Base-by-base conservation (phyloP, 176 grass and related monocot genomes). In the Puya raimondii region DNA sequence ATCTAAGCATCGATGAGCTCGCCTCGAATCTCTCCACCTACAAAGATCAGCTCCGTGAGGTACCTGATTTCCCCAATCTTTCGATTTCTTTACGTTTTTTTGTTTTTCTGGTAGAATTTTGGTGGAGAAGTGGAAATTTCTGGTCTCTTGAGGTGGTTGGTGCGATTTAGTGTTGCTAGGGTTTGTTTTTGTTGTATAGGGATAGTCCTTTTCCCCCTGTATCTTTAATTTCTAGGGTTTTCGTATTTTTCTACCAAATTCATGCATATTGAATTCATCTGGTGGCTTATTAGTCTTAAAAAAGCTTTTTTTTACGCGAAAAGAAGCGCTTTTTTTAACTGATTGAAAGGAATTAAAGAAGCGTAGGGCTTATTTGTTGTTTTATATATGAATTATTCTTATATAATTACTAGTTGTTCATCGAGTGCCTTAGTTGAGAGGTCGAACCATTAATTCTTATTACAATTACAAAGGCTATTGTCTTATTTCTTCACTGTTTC, bases 1-100 rank as follows among this genome's bases (percentile, higher is more conserved):
- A 99, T 70, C 80, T 99, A 42, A 93, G 90, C 73, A 86, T 91
- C 22, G 90, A 94, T 49, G 95, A 94, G 70, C 95, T 99, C 72
- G 87, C 87, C 17, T 88, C 90, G 71, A 99, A 94, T 50, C 87
- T 99, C 23, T 84, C 90, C 64, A 94, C 89, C 13, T 94, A 99
- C 76, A 88, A 84, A 67, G 95, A 94, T 47, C 90, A 99, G 85
- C 95, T 94, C 65, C 81, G 66, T 50, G 84, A 99, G 90, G 90
- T 94, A 42, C 69, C 76, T 9, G 17, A 69, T 50, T 63, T 22
- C 9, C 4, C 26, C 70, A 49, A 22, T 14, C 29, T 16, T 57
- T 6, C 56, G 50, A 22, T 27, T 27, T 21, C 50, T 49, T 53
- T 64, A 50, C 22, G 48, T 48, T 50, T 82, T 65, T 6, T 67